phyloP scores from a whole-genome alignment of 805 yeast genomes.

The Yarrowia deformans region DNA sequence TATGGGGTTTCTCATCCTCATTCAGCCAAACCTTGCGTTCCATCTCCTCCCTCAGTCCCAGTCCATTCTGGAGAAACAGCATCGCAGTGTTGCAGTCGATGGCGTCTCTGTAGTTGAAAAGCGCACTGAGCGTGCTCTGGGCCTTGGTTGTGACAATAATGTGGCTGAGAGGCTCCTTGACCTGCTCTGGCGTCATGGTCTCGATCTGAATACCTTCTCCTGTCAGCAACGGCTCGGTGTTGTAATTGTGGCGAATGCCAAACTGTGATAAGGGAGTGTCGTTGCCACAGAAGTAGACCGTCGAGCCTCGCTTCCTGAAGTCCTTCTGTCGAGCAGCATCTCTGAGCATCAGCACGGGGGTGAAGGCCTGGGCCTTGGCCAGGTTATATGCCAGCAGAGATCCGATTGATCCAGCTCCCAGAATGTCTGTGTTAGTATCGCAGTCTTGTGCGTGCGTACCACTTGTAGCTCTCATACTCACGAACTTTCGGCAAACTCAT shows the following conservation, averaged over 20 bases:
- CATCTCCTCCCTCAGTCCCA: slow-evolving; percentile 71
- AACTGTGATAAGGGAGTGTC: slow-evolving; percentile 32
- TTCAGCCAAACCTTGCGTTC: slow-evolving; percentile 59
- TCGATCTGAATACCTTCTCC: slow-evolving; percentile 40
- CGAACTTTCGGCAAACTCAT: slow-evolving; percentile 20
- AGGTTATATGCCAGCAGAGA: slow-evolving; percentile 58
- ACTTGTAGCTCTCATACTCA: neutral
- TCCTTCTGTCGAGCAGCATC: slow-evolving; percentile 54
- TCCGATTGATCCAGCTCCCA: slow-evolving; percentile 66
- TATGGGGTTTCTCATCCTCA: slow-evolving; percentile 57
- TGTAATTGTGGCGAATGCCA: slow-evolving; percentile 40
- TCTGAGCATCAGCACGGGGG: slow-evolving; percentile 55
- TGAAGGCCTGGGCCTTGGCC: slow-evolving; percentile 52
- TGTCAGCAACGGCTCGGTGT: slow-evolving; percentile 39
- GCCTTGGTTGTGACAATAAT: slow-evolving; percentile 83
- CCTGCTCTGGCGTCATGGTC: slow-evolving; percentile 42
- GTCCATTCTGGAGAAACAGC: slow-evolving; percentile 81
- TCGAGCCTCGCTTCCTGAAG: slow-evolving; percentile 55
- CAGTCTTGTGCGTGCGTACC: neutral
- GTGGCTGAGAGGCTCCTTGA: slow-evolving; percentile 55
- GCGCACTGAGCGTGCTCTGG: slow-evolving; percentile 70
- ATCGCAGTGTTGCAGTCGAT: slow-evolving; percentile 62
- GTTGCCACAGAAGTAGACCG: slow-evolving; percentile 49
- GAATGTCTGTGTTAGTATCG: slow-evolving; percentile 46
- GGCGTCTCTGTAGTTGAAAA: slow-evolving; percentile 60